Evolutionary conservation across 2,329 filamentous ascomycete species (phyloP), one percentile per base, ranked within the genome.

Genomic region (Colletotrichum falcatum): DNA sequence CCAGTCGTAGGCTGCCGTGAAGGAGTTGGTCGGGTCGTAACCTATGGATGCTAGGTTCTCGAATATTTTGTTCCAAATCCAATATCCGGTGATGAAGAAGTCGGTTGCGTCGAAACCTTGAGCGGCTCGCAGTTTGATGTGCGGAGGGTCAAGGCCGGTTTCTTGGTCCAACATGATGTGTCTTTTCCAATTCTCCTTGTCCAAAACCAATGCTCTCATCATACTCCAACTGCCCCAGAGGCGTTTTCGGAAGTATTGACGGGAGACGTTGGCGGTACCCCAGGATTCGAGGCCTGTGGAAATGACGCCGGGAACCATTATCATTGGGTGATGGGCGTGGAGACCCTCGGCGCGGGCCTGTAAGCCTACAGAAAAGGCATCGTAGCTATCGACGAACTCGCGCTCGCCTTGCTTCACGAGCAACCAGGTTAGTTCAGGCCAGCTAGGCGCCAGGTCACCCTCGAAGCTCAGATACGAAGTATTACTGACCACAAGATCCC

Each of bases 11-110:
- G 90, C 88, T 0, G 90, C 90, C 0, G 90, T 92, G 75, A 88
- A 92, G 3, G 89, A 90, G 76, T 90, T 92, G 39, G 88, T 91
- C 30, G 96, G 95, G 78, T 99, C 96, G 79, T 99, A 99, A 18
- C 96, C 96, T 69, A 99, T 92, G 0, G 94, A 96, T 0, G 96
- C 96, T 61, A 99, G 85, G 77, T 99, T 99, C 82, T 99, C 96
- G 60, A 99, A 86, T 71, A 99, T 98, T 82, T 98, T 98, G 83
- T 94, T 98, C 95, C 95, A 98, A 71, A 99, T 98, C 96, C 96
- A 99, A 82, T 99, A 99, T 12, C 90, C 90, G 0, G 90, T 92
- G 72, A 92, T 92, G 81, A 97, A 96, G 83, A 99, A 99, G 81
- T 99, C 96, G 14, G 96, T 95, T 2, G 96, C 96, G 81, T 99